These are phyloP conservation scores for Rosa multiflora DNA, from an alignment of 306 rosid species.

Conservation along the genomic window DNA sequence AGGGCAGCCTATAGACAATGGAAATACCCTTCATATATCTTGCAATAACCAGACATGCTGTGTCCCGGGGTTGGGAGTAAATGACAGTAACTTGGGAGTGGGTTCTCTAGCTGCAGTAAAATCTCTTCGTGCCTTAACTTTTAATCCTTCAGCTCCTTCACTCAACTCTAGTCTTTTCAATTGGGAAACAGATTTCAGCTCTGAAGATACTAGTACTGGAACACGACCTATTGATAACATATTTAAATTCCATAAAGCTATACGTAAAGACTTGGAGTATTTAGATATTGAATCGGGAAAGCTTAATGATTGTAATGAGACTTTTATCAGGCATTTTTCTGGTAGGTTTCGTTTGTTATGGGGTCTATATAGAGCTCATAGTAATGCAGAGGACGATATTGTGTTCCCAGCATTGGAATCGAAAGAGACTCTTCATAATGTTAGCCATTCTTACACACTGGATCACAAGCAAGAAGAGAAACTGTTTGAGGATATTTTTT, in stretches of 20 bases:
- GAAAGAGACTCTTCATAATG: constrained; percentile 48
- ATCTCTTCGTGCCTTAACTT: constrained; percentile 67
- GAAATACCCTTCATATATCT: constrained; percentile 43
- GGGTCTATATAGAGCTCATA: constrained; percentile 55
- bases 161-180: constrained; percentile 46
- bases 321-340: constrained; percentile 40
- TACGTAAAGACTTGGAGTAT: constrained; percentile 46
- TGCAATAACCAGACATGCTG: constrained; percentile 62
- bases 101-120: constrained; percentile 67
- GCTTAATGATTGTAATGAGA: constrained; percentile 32
- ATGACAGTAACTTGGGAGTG: constrained; percentile 64
- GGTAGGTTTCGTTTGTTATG: constrained; percentile 49
- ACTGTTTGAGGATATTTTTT: constrained; percentile 42
- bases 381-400: constrained; percentile 53
- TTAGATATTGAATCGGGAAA: constrained; percentile 47
- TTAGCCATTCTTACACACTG: constrained; percentile 49
- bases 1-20: constrained; percentile 39
- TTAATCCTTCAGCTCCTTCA: constrained; percentile 41
- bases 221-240: constrained; percentile 44
- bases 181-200: constrained; percentile 39
- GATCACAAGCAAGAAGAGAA: constrained; percentile 53
- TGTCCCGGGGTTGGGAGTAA: constrained; percentile 88
- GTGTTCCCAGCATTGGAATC: constrained; percentile 51
- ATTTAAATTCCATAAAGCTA: constrained; percentile 53
- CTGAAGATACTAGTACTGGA: constrained; percentile 17